Conservation (phyloP, 139 green algal genomes). For the Astrephomene gubernaculifera region DNA sequence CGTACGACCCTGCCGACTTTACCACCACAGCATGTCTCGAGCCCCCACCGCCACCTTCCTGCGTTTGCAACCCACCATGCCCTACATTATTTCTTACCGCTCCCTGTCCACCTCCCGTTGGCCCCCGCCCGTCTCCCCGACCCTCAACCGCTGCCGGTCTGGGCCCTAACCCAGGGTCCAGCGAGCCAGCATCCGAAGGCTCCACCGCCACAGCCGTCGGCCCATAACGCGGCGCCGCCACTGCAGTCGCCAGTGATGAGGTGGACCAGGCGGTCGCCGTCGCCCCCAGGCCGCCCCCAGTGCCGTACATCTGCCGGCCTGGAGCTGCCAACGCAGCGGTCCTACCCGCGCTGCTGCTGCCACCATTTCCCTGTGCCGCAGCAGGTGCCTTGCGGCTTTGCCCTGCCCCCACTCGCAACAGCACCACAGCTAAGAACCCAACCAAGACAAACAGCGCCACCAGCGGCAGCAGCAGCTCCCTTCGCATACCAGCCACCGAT, state of each 20-base stretch:
- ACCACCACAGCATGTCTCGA: background rate
- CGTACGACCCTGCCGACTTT: background rate
- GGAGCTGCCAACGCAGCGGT: background rate
- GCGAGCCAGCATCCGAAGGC: background rate
- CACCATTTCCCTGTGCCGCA: background rate
- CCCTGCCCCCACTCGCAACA: background rate
- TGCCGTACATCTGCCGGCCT: background rate
- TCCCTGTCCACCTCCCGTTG: too few species aligned
- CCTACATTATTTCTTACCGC: too few species aligned
- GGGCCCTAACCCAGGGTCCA: conserved; percentile 12
- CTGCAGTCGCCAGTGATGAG: background rate
- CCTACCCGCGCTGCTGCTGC: background rate
- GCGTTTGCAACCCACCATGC: background rate
- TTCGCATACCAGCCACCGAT: too few species aligned
- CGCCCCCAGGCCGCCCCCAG: background rate
- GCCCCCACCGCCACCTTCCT: background rate
- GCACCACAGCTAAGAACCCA: background rate
- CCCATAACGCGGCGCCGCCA: background rate
- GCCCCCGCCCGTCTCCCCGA: background rate
- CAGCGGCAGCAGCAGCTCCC: conserved; percentile 24
- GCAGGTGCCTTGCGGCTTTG: background rate
- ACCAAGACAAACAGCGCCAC: background rate
- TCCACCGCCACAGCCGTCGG: background rate
- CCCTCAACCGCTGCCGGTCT: background rate
- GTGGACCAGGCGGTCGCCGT: background rate